These are phyloP conservation scores for Pholiota conissans DNA, from an alignment of 768 basidiomycete species.

Conservation along the genomic window DNA sequence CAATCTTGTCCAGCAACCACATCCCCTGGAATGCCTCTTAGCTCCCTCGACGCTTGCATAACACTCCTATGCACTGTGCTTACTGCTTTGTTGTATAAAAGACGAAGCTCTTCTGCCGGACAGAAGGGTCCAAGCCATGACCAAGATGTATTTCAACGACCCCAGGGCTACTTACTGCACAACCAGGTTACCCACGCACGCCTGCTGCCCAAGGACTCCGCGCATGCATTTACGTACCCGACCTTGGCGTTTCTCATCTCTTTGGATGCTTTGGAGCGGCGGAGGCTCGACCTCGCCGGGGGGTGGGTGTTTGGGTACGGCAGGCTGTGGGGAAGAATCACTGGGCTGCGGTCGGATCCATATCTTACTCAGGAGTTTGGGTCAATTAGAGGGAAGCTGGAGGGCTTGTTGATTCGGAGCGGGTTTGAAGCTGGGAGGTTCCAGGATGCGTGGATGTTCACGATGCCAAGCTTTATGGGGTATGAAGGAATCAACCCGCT, in stretches of 20 bases:
- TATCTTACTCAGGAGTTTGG: constrained; percentile 40
- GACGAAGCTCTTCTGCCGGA: not conserved
- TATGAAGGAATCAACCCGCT: constrained; percentile 73
- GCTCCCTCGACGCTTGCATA: constrained; percentile 9
- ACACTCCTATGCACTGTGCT: constrained; percentile 13
- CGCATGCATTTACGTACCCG: constrained; percentile 62
- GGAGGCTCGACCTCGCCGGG: constrained; percentile 42
- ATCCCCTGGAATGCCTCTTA: not conserved
- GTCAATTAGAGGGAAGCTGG: constrained; percentile 43
- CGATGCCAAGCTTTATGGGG: constrained; percentile 69
- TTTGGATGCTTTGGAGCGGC: constrained; percentile 50
- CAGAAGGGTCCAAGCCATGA: not conserved
- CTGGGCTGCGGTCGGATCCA: constrained; percentile 43
- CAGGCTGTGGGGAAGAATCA: constrained; percentile 39
- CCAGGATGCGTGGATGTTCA: constrained; percentile 68
- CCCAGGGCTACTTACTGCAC: constrained; percentile 44
- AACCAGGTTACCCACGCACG: constrained; percentile 56
- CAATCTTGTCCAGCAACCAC: not conserved
- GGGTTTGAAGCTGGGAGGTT: constrained; percentile 29
- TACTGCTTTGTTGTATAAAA: constrained; percentile 12
- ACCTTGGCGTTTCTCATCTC: constrained; percentile 58
- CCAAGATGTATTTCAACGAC: not conserved
- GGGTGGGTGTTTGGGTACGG: constrained; percentile 61
- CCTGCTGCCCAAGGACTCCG: constrained; percentile 43
- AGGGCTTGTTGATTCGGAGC: constrained; percentile 29